These are phyloP conservation scores for Cryptosporidium muris DNA, from an alignment of 169 alveolate species.

Conservation along the genomic window DNA sequence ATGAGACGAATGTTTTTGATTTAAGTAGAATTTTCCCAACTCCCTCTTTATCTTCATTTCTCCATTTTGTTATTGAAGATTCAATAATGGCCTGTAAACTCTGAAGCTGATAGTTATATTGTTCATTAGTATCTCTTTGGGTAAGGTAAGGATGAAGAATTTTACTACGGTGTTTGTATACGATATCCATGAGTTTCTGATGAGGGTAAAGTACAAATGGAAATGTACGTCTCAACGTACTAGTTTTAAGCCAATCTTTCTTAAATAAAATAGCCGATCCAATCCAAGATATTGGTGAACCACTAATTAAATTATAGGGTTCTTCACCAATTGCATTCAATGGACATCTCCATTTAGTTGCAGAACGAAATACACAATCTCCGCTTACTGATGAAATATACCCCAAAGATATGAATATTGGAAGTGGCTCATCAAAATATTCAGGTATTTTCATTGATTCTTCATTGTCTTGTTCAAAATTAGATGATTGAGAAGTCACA, in stretches of 20 bases:
- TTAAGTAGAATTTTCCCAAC: conserved; percentile 50
- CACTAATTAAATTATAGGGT: conserved; percentile 7
- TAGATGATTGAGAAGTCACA: background rate
- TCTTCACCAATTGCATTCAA: conserved; percentile 69
- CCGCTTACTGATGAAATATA: conserved; percentile 27
- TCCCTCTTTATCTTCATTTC: background rate
- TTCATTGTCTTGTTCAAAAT: background rate
- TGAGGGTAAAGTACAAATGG: conserved; percentile 29
- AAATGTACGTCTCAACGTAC: conserved; percentile 16
- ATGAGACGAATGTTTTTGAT: conserved; percentile 47
- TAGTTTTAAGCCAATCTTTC: conserved; percentile 53
- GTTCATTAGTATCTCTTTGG: background rate
- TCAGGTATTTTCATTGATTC: background rate
- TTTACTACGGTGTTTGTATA: background rate
- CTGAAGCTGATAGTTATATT: background rate
- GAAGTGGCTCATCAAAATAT: conserved; percentile 32
- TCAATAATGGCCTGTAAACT: background rate
- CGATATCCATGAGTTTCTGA: conserved; percentile 21
- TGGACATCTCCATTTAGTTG: conserved; percentile 66
- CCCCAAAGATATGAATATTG: conserved; percentile 51
- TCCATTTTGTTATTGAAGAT: background rate
- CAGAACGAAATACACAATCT: conserved; percentile 35
- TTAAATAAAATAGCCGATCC: conserved; percentile 40
- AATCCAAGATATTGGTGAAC: conserved; percentile 42
- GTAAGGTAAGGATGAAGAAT: conserved; percentile 5